Evolutionary conservation across 1,284 basidiomycete genomes (phyloP).

Genomic region (Fomitopsis schrenkii): DNA sequence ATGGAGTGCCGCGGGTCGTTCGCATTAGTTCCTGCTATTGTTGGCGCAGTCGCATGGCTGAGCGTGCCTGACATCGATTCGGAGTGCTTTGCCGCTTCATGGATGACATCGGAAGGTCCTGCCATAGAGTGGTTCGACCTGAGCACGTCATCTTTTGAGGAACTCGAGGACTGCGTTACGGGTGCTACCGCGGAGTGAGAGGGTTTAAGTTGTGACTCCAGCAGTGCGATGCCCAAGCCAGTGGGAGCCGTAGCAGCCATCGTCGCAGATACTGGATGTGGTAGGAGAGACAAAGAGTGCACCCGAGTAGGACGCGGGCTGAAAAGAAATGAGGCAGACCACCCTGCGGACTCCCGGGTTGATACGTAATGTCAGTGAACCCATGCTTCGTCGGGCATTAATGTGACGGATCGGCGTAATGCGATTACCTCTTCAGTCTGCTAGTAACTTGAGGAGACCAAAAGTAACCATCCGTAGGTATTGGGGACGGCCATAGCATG

Average conservation of each 20-base stretch:
- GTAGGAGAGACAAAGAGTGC: not conserved
- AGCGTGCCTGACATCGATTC: not conserved
- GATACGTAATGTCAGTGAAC: not conserved
- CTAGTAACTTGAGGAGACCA: not conserved
- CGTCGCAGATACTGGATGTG: not conserved
- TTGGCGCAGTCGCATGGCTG: not conserved
- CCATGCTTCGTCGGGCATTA: not conserved
- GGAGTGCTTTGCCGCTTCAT: not conserved
- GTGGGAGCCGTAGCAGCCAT: not conserved
- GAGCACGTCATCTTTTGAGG: not conserved
- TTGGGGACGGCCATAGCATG: not conserved
- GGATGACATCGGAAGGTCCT: not conserved
- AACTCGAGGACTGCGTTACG: not conserved
- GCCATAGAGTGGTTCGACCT: not conserved
- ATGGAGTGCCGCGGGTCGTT: not conserved
- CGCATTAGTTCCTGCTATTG: not conserved
- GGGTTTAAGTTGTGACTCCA: not conserved
- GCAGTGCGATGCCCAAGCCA: constrained; percentile 6
- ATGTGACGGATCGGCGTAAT: not conserved
- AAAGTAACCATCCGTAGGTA: not conserved
- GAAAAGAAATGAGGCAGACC: not conserved
- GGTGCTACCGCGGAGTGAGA: not conserved
- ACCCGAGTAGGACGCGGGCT: not conserved
- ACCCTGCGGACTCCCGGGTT: not conserved
- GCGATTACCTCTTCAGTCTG: not conserved